Conservation (phyloP, 202 grass and related monocot genomes). For the Hordeum pubiflorum region DNA sequence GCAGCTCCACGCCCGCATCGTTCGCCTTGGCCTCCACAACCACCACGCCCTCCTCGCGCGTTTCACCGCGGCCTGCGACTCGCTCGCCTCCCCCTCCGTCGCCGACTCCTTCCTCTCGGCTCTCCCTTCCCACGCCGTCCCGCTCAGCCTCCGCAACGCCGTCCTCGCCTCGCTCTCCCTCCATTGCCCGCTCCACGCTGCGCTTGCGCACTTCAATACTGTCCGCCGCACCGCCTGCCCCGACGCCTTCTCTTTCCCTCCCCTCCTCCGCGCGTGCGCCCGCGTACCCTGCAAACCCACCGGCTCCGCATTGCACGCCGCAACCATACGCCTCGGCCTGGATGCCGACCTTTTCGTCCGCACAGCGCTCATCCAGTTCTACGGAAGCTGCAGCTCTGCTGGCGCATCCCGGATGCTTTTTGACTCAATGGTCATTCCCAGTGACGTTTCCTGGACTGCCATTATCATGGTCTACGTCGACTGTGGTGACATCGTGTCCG, state of each 20-base stretch:
- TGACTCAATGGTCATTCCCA: conserved; percentile 44
- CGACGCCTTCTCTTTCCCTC: conserved; percentile 69
- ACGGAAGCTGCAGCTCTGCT: conserved; percentile 41
- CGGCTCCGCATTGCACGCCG: conserved; percentile 40
- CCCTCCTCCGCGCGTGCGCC: conserved; percentile 50
- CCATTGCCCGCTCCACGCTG: conserved; percentile 37
- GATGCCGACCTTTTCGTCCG: conserved; percentile 60
- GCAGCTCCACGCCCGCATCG: conserved; percentile 67
- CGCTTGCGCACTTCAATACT: conserved; percentile 51
- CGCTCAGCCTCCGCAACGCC: conserved; percentile 58
- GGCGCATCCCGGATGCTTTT: conserved; percentile 44
- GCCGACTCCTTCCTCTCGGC: conserved; percentile 39
- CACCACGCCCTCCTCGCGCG: conserved; percentile 54
- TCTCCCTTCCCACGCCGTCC: conserved; percentile 23
- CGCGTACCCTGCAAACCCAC: neutral
- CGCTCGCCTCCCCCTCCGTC: conserved; percentile 34
- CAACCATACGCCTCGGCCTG: conserved; percentile 46
- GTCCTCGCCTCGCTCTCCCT: conserved; percentile 57
- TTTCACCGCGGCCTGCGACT: conserved; percentile 56
- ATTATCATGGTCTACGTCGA: conserved; percentile 39
- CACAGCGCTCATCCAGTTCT: conserved; percentile 76
- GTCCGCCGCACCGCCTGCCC: conserved; percentile 35
- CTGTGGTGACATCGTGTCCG: conserved; percentile 31
- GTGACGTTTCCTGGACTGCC: conserved; percentile 59
- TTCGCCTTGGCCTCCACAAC: conserved; percentile 47